A percentile compares a stretch with the other conserved stretches of the same genome.
phyloP scores from a whole-genome alignment of 1,284 basidiomycete genomes.

The Macrocystidia cucumis region DNA sequence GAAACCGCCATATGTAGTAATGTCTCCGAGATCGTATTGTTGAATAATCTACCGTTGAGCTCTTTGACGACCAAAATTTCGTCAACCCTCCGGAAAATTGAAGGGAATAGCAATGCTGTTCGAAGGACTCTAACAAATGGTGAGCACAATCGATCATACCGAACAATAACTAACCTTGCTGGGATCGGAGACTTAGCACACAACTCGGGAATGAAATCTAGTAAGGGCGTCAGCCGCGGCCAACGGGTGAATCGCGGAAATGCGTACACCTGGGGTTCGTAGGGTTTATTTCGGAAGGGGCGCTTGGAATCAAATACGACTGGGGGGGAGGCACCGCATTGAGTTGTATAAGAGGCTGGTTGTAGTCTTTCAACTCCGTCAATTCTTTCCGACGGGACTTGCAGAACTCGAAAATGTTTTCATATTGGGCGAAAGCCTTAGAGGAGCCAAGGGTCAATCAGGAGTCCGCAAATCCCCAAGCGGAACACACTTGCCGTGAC shows the following conservation, averaged over 20 bases:
- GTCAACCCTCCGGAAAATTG: slow-evolving; percentile 62
- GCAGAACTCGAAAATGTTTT: slow-evolving; percentile 58
- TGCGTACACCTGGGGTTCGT: too few species aligned
- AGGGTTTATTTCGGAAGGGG: too few species aligned
- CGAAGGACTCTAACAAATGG: slow-evolving; percentile 40
- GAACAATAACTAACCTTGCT: slow-evolving; percentile 44
- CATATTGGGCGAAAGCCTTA: slow-evolving; percentile 39
- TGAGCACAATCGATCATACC: slow-evolving; percentile 1
- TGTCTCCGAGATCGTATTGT: slow-evolving; percentile 48
- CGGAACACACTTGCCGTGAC: too few species aligned
- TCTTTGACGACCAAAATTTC: slow-evolving; percentile 68
- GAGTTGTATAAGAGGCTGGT: slow-evolving; percentile 71
- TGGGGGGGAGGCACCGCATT: too few species aligned
- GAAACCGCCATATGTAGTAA: slow-evolving; percentile 60
- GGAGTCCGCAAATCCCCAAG: too few species aligned
- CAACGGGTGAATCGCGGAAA: too few species aligned
- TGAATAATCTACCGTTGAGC: slow-evolving; percentile 63
- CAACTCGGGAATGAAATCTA: slow-evolving; percentile 74
- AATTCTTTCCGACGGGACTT: slow-evolving; percentile 53
- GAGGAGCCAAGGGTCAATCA: too few species aligned
- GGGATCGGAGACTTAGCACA: slow-evolving; percentile 65
- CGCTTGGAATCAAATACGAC: slow-evolving; percentile 43
- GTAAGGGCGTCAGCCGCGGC: too few species aligned
- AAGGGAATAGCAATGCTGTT: slow-evolving; percentile 62
- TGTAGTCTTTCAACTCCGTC: slow-evolving; percentile 46